phyloP scores from a whole-genome alignment of 2,329 filamentous ascomycete species.

The Sporothrix schenckii region DNA sequence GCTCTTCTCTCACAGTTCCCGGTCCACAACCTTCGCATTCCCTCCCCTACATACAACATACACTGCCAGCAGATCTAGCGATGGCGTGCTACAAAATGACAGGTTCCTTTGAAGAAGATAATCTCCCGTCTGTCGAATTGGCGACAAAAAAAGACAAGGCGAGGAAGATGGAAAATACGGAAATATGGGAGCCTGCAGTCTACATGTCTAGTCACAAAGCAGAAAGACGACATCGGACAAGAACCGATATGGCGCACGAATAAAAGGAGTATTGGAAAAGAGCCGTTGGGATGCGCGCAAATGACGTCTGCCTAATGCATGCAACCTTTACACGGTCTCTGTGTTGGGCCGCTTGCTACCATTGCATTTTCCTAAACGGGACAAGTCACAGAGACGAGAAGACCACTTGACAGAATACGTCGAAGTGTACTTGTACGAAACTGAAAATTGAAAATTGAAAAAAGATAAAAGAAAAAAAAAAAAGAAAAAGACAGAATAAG shows the following conservation, averaged over 20 bases:
- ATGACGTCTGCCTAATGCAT: conserved; percentile 19
- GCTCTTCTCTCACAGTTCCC: neutral
- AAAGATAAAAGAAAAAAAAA: neutral
- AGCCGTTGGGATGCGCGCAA: neutral
- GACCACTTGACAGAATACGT: neutral
- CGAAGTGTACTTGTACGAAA: neutral
- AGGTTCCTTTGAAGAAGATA: neutral
- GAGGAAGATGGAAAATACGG: neutral
- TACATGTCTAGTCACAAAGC: neutral
- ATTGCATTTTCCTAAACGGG: neutral
- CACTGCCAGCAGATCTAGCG: neutral
- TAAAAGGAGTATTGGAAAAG: neutral
- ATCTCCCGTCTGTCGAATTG: neutral
- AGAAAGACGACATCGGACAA: neutral
- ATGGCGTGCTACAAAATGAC: conserved; percentile 23
- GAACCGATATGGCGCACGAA: neutral
- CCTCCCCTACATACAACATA: neutral
- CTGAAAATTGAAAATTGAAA: neutral
- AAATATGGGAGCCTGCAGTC: neutral
- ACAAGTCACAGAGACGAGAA: neutral
- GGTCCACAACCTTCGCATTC: no score
- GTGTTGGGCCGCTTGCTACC: neutral
- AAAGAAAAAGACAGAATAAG: neutral
- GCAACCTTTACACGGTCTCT: neutral
- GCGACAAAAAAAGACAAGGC: neutral